Evolutionary conservation across 768 basidiomycete genomes (phyloP), one percentile per base, ranked within the genome.

Genomic region (Lepiota brunneoincarnata): DNA sequence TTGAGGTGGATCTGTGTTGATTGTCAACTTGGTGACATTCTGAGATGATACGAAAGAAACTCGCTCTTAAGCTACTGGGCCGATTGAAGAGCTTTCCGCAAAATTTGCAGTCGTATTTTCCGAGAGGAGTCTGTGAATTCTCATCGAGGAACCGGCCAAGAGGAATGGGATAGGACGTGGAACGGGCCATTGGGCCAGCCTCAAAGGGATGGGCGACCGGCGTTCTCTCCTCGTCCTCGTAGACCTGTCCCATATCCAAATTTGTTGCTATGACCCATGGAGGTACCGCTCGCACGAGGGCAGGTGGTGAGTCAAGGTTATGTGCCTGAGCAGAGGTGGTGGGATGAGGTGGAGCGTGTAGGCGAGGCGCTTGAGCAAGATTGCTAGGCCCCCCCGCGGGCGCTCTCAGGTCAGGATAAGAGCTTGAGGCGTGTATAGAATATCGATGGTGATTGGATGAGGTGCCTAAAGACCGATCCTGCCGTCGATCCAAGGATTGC

Each of bases 71-170:
- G 69, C 89, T 92, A 58, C 89, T 91, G 0, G 89, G 89, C 21
- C 89, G 79, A 63, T 81, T 91, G 70, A 92, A 92, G 17, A 84
- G 83, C 66, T 91, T 92, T 24, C 85, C 84, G 65, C 89, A 92
- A 67, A 87, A 89, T 28, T 67, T 70, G 63, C 89, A 92, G 60
- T 89, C 87, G 63, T 91, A 91, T 68, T 85, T 87, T 18, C 78
- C 69, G 42, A 74, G 51, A 21, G 46, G 49, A 41, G 55, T 23
- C 26, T 54, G 43, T 11, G 52, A 54, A 37, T 23, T 36, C 15
- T 54, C 52, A 18, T 54, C 52, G 17, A 46, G 36, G 17, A 46
- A 54, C 18, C 52, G 45, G 24, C 52, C 52, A 14, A 47, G 44
- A 39, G 52, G 44, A n/a, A 47, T 39, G 10, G 37, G 14, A 46